Base-by-base conservation (phyloP, 257 asterid genomes). In the Buddleja alternifolia region DNA sequence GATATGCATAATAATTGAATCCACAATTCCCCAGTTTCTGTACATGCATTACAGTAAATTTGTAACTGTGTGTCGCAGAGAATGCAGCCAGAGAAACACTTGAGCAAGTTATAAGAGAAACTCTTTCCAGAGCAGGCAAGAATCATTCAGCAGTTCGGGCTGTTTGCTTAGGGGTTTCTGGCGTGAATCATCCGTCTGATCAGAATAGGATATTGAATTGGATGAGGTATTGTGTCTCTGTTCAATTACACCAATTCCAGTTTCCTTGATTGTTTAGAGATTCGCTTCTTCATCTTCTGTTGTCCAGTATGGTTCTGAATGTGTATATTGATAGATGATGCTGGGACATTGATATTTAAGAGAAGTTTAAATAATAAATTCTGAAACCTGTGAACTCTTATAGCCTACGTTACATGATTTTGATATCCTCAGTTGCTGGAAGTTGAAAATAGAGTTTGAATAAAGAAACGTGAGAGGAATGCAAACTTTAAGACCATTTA, bases 141-240 rank as follows among this genome's bases (percentile, higher is more conserved):
- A 83, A 73, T 60, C 84, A 48, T 68, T 86, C 92, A 46, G 83
- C 81, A 61, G 98, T 93, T 74, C 76, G 76, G 72, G 97, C 97
- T 60, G 83, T 93, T 70, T 89, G 95, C 78, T 88, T 93, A 75
- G 96, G 96, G 51, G 85, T 93, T 73, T 93, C 99, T 36, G 99
- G 98, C 52, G 95, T 93, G 74, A 93, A 90, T 73, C 94, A 88
- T 81, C 90, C 88, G 10, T 84, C 75, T 6, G 99, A 93, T 80
- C 84, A 88, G 85, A 86, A 85, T 55, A 88, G 82, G 78, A 78
- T 90, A 69, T 65, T 84, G 75, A 89, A 74, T 63, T 90, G 98
- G 96, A 78, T 93, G 74, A 88, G 98, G 98, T 89, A 82, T 20
- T 45, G 21, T 53, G 61, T 40, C 36, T 16, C 36, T 73, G 62